Percentiles rank a stretch among this genome's conserved stretches.
phyloP scores from a whole-genome alignment of 164 flowering plant species.

The Tinospora cordifolia region DNA sequence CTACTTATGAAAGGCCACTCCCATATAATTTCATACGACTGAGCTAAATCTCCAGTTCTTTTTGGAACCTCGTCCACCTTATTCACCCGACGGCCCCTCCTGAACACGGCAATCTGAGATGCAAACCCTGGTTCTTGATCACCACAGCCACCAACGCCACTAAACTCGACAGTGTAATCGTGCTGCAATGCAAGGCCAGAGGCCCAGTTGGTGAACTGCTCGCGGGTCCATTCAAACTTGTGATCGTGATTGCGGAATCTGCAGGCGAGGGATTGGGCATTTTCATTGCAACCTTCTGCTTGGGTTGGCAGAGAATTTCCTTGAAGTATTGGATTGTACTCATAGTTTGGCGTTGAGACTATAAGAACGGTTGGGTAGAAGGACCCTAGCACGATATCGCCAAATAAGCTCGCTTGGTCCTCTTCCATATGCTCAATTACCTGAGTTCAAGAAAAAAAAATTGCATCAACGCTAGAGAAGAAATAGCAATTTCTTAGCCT shows the following conservation, averaged over 20 bases:
- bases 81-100: conserved; percentile 15
- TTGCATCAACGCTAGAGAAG: not conserved
- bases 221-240: conserved; percentile 95
- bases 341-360: conserved; percentile 95
- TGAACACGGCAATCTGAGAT: conserved; percentile 90
- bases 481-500: not conserved
- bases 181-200: conserved; percentile 51
- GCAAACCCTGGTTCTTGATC: conserved; percentile 91
- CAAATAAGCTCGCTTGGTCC: conserved; percentile 73
- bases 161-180: conserved; percentile 67
- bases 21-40: conserved; percentile 45
- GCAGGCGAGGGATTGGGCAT: conserved; percentile 33
- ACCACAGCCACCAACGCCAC: conserved; percentile 81
- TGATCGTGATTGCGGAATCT: conserved; percentile 93
- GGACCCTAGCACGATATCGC: conserved; percentile 51
- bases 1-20: conserved; percentile 38
- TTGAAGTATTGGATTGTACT: conserved; percentile 81
- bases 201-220: conserved; percentile 79
- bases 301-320: conserved; percentile 24
- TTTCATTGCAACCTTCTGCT: conserved; percentile 64
- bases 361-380: conserved; percentile 71
- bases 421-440: conserved; percentile 99
- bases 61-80: not conserved
- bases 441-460: conserved; percentile 23
- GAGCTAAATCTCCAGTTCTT: conserved; percentile 10